A percentile compares a stretch with the other conserved stretches of the same genome.
Evolutionary conservation across 257 asterid genomes (phyloP).

Genomic region (Haberlea rhodopensis): DNA sequence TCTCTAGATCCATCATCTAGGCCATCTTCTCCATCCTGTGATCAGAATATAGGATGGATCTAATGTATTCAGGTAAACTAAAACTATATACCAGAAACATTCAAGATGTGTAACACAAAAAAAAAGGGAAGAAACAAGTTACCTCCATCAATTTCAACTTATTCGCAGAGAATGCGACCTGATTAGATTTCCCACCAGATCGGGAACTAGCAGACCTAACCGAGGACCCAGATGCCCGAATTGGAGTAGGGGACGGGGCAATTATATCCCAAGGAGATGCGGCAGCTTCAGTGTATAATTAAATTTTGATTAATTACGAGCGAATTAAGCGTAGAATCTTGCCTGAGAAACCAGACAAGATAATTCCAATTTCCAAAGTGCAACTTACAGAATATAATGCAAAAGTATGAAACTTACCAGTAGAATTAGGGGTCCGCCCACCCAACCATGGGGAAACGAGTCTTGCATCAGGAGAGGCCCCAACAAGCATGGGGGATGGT

Average conservation of each 20-base stretch:
- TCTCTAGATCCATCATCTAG: constrained; percentile 37
- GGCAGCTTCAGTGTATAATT: constrained; percentile 33
- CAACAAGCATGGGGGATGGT: constrained; percentile 77
- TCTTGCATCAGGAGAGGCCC: constrained; percentile 94
- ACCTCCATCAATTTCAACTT: constrained; percentile 52
- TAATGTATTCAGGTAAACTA: constrained; percentile 12
- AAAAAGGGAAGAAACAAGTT: constrained; percentile 20
- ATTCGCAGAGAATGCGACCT: constrained; percentile 36
- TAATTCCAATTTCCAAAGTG: constrained; percentile 16
- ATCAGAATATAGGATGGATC: constrained; percentile 27
- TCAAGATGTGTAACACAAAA: constrained; percentile 1
- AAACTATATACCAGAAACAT: constrained; percentile 12
- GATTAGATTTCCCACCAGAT: constrained; percentile 52
- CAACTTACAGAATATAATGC: constrained; percentile 5
- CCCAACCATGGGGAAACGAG: constrained; percentile 96
- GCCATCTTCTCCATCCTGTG: constrained; percentile 56
- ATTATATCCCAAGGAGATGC: constrained; percentile 90
- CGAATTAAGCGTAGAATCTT: not conserved
- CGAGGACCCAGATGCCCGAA: constrained; percentile 89
- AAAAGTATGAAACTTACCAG: constrained; percentile 36
- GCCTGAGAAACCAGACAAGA: constrained; percentile 23
- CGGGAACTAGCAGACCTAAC: constrained; percentile 66
- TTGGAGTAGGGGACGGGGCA: constrained; percentile 91
- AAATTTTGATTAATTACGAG: constrained; percentile 17
- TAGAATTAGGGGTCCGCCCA: constrained; percentile 65